phyloP scores from a whole-genome alignment of 2,329 filamentous ascomycete genomes.

The Fusarium sp. region DNA sequence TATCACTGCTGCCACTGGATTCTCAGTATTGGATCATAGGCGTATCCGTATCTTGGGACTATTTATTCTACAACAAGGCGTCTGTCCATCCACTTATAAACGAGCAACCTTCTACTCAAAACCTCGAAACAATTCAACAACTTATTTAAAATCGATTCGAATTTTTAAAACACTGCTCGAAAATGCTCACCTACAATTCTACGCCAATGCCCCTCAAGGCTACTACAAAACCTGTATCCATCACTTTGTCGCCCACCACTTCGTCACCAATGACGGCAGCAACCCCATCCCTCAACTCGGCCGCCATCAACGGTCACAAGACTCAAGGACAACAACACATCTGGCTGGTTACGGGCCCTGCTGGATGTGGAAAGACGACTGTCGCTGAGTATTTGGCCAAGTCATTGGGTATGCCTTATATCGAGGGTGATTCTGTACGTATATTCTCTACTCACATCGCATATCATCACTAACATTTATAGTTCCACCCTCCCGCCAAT shows the following conservation, averaged over 20 bases:
- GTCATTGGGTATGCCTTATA: constrained; percentile 73
- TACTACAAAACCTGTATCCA: constrained; percentile 47
- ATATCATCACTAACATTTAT: constrained; percentile 40
- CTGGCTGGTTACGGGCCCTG: constrained; percentile 83
- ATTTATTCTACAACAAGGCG: background rate
- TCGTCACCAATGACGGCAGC: constrained; percentile 39
- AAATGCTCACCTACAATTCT: constrained; percentile 64
- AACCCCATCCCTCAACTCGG: constrained; percentile 45
- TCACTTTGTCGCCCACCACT: constrained; percentile 36
- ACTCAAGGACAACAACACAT: constrained; percentile 69
- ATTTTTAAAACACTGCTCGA: constrained; percentile 23
- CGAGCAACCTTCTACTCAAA: background rate
- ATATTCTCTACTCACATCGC: constrained; percentile 2
- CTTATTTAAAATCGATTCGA: constrained; percentile 1
- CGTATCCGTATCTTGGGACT: background rate
- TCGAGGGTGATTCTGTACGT: constrained; percentile 81
- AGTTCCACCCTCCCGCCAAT: constrained; percentile 83
- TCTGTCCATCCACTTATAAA: background rate
- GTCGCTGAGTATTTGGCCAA: constrained; percentile 74
- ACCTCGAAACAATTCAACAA: background rate
- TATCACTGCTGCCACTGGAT: constrained; percentile 11
- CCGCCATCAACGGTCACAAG: constrained; percentile 47
- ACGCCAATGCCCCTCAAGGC: constrained; percentile 58
- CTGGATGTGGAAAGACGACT: constrained; percentile 83
- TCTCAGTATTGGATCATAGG: background rate